Percentiles rank a stretch among this genome's conserved stretches.
Conservation (phyloP, 371 early-diverging fungal species). For the Haplosporangium sp. region DNA sequence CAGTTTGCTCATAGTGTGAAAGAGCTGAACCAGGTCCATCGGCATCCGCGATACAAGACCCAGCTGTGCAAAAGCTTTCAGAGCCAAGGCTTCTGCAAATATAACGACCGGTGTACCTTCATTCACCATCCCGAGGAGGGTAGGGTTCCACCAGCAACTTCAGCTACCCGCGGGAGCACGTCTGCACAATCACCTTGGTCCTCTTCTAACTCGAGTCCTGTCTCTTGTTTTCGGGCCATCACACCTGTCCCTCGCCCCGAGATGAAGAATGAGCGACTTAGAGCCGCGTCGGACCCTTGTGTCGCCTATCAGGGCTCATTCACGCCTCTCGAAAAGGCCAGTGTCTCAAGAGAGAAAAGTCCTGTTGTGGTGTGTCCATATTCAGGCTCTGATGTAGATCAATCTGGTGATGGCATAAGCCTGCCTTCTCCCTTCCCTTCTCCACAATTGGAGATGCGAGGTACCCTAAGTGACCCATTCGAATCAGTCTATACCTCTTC, state of each 20-base stretch:
- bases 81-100: conserved; percentile 91
- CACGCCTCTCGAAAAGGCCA: not conserved
- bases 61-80: conserved; percentile 91
- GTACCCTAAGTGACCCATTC: too few relatives aligned
- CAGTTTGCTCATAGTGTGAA: conserved; percentile 92
- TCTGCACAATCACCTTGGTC: not conserved
- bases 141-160: not conserved
- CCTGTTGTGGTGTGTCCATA: too few relatives aligned
- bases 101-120: conserved; percentile 96
- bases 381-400: too few relatives aligned
- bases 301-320: not conserved
- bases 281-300: conserved; percentile 32
- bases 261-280: conserved; percentile 4
- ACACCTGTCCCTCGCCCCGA: not conserved
- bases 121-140: conserved; percentile 73
- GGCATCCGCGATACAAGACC: conserved; percentile 97
- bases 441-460: too few relatives aligned
- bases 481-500: too few relatives aligned
- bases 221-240: conserved; percentile 3
- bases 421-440: too few relatives aligned
- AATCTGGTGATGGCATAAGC: too few relatives aligned
- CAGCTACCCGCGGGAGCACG: not conserved
- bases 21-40: conserved; percentile 85
- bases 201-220: conserved; percentile 1
- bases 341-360: not conserved